These are phyloP conservation scores for Yamadazyma phyllophila DNA, from an alignment of 805 yeast genomes.

Conservation along the genomic window DNA sequence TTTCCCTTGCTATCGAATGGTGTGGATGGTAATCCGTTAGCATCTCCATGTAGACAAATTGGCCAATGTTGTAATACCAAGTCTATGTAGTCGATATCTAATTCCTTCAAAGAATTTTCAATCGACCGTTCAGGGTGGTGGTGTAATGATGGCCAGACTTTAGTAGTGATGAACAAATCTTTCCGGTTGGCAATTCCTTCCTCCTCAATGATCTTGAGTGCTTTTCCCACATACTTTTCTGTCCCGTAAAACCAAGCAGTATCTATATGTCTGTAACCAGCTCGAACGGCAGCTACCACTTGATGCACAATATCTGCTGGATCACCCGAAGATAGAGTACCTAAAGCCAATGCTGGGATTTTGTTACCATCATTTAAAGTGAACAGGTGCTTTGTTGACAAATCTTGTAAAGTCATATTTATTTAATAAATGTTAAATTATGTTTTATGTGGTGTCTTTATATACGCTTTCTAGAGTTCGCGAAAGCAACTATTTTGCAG, in stretches of 20 bases:
- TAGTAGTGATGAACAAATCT: conserved; percentile 38
- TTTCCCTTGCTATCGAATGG: conserved; percentile 40
- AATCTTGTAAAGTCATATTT: conserved; percentile 8
- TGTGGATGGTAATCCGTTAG: conserved; percentile 34
- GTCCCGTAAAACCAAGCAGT: conserved; percentile 52
- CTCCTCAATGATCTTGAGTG: conserved; percentile 45
- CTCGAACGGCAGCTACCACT: conserved; percentile 38
- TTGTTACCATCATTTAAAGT: conserved; percentile 54
- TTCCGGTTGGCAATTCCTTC: conserved; percentile 50
- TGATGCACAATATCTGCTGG: conserved; percentile 31
- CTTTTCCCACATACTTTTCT: conserved; percentile 43
- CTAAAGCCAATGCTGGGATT: conserved; percentile 70
- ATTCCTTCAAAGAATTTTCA: conserved; percentile 36
- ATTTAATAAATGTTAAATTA: neutral
- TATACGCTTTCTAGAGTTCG: neutral
- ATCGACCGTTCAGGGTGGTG: conserved; percentile 41
- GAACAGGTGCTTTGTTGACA: conserved; percentile 39
- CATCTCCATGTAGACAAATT: conserved; percentile 38
- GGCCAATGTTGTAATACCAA: conserved; percentile 53
- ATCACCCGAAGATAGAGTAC: conserved; percentile 40
- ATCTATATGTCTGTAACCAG: conserved; percentile 50
- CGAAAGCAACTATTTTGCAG: conserved; percentile 4
- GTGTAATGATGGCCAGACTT: conserved; percentile 45
- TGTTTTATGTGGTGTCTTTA: neutral
- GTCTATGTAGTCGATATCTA: conserved; percentile 47